Evolutionary conservation across 805 yeast genomes (phyloP).

Genomic region (Cyberlindnera japonica): DNA sequence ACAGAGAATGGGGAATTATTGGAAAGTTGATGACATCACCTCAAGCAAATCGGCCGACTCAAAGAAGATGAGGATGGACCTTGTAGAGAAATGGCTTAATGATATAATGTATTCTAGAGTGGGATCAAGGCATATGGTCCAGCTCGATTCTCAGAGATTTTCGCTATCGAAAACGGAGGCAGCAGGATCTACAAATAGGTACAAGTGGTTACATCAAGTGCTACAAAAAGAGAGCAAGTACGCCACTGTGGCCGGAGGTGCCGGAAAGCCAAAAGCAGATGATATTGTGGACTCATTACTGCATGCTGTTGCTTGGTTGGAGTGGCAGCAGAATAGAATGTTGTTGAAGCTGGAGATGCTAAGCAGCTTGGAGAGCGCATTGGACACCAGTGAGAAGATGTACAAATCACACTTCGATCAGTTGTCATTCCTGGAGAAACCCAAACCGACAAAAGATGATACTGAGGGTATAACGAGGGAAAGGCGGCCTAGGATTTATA

Average conservation of each 20-base stretch:
- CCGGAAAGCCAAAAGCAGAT: constrained; percentile 23
- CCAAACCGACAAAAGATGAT: no score
- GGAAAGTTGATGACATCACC: constrained; percentile 16
- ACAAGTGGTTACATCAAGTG: constrained; percentile 22
- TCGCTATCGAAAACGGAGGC: constrained; percentile 10
- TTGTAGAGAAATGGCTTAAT: constrained; percentile 22
- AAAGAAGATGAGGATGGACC: constrained; percentile 16
- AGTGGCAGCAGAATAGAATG: constrained; percentile 27
- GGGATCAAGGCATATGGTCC: constrained; percentile 7
- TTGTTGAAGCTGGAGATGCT: constrained; percentile 20
- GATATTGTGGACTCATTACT: constrained; percentile 26
- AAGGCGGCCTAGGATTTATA: no score
- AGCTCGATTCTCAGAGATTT: constrained; percentile 13
- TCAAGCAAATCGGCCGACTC: constrained; percentile 8
- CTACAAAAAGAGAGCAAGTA: constrained; percentile 6
- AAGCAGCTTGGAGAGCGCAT: constrained; percentile 17
- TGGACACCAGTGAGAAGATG: constrained; percentile 18
- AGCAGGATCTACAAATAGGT: constrained; percentile 6
- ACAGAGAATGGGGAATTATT: constrained; percentile 22
- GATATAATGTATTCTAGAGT: constrained; percentile 3
- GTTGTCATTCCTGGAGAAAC: constrained; percentile 4
- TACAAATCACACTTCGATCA: constrained; percentile 11
- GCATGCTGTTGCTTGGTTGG: constrained; percentile 24
- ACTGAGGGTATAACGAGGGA: no score
- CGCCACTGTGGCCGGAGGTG: constrained; percentile 3